Evolutionary conservation across 148 eudicot species (phyloP), one percentile per base, ranked within the genome.

Genomic region (Spergularia marina): DNA sequence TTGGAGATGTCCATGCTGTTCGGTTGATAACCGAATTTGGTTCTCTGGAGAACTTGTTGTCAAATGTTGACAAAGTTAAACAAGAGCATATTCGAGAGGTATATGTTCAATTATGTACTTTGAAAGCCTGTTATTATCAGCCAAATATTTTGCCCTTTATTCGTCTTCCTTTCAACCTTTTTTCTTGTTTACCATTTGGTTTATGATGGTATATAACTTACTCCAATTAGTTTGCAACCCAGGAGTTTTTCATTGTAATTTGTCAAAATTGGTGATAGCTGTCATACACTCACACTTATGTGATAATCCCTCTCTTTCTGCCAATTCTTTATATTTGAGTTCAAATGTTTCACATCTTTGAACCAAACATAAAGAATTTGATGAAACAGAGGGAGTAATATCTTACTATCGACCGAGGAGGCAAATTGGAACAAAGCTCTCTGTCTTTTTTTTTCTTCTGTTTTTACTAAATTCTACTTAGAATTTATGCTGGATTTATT

Each of bases 21-120:
- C 85, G 85, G 77, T 84, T 95, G 80, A 95, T 95, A 58, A 85
- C 94, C 58, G 89, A 89, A 81, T 92, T 82, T 85, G 98, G 98
- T 74, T 87, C 96, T 47, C 74, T 92, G 81, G 98, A 92, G 72
- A 86, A 87, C 61, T 81, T 92, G 82, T 81, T 95, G 85, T 70
- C 78, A 44, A 82, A 83, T 77, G 84, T 91, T 66, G 96, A 95
- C 66, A 88, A 86, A 78, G 91, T 95, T 40, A 83, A 85, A 64
- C 91, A 88, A 76, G 90, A 84, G 51, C 83, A 87, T 77, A 91
- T 95, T 52, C 83, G 85, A 83, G 85, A 91, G 98, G 95, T 92
- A 78, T 12, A 51, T 47, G 2, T 69, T 65, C 25, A 20, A n/a
- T 16, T 63, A 12, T 34, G 40, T 71, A 52, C 53, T 39, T 18